Conservation (phyloP, 371 early-diverging fungal genomes). For the Mucor lusitanicus region DNA sequence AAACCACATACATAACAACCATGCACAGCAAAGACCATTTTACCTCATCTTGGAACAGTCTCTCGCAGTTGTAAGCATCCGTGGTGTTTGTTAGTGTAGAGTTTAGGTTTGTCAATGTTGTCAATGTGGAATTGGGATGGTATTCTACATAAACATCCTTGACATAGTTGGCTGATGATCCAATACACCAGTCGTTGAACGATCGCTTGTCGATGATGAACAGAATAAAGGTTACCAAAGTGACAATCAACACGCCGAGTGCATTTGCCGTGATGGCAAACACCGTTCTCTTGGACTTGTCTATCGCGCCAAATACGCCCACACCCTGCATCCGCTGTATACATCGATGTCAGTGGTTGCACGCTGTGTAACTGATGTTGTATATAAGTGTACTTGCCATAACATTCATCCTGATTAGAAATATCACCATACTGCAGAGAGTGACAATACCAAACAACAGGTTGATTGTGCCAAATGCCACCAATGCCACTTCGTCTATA, state of each 20-base stretch:
- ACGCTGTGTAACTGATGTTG: conserved; percentile 8
- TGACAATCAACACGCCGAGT: conserved; percentile 18
- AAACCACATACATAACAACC: conserved; percentile 37
- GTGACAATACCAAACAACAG: conserved; percentile 29
- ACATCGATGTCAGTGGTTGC: neutral
- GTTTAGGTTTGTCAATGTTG: neutral
- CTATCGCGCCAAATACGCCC: neutral
- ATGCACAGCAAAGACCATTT: conserved; percentile 45
- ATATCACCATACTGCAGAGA: conserved; percentile 19
- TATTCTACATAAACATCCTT: neutral
- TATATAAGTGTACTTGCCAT: neutral
- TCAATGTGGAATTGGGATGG: neutral
- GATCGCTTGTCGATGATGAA: conserved; percentile 13
- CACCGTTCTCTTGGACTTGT: conserved; percentile 3
- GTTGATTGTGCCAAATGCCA: conserved; percentile 34
- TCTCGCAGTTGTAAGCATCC: conserved; percentile 48
- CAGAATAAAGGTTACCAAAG: conserved; percentile 24
- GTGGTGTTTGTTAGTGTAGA: neutral
- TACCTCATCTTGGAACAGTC: conserved; percentile 41
- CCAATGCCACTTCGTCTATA: conserved; percentile 15
- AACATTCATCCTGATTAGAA: conserved; percentile 27
- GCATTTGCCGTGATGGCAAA: conserved; percentile 21
- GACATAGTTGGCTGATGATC: conserved; percentile 10
- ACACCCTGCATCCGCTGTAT: neutral
- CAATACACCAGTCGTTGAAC: conserved; percentile 22